Evolutionary conservation across 495 filamentous ascomycete species (phyloP), one percentile per base, ranked within the genome.

Genomic region (Pyronema omphalodes): DNA sequence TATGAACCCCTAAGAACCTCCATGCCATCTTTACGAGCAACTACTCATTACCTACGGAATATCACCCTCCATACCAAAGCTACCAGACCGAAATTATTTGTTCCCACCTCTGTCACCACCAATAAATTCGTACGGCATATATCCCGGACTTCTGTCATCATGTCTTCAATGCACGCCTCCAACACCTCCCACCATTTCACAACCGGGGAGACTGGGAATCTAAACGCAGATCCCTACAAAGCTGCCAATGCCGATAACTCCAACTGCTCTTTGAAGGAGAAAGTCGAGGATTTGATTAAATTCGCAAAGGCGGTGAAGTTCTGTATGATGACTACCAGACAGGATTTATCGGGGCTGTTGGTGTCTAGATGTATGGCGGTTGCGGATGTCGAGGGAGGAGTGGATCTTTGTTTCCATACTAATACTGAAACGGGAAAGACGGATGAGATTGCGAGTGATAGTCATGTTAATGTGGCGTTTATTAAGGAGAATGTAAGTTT

Each of bases 391-490:
- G 73, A 74, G 57, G 78, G 80, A 58, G 82, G 82, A 61, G 76
- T 93, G 48, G 88, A 94, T 67, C 78, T 93, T 45, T 74, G 93
- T 68, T 94, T 96, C 76, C 81, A 91, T 71, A 86, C 87, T 59
- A 94, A 94, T 72, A 86, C 86, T 55, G 84, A 91, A 66, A 88
- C 85, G 37, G 83, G 85, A 68, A 94, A 96, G 71, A 88, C 86
- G 9, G 75, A 85, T 68, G 88, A 94, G 64, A 75, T 96, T 12
- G 69, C 73, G 45, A 69, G 70, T 14, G 82, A 94, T 70, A 74
- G 79, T 0, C 78, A 88, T 66, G 76, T 83, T 66, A 94, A 94
- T 72, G 76, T 94, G 65, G 78, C 79, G 49, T 96, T 96, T 76
- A 72, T 88, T 57, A 83, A 86, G 68, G 23, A 29, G 23, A 29